These are phyloP conservation scores for Cladosporium oxysporum DNA, from an alignment of 2,329 filamentous ascomycete species.

Conservation along the genomic window DNA sequence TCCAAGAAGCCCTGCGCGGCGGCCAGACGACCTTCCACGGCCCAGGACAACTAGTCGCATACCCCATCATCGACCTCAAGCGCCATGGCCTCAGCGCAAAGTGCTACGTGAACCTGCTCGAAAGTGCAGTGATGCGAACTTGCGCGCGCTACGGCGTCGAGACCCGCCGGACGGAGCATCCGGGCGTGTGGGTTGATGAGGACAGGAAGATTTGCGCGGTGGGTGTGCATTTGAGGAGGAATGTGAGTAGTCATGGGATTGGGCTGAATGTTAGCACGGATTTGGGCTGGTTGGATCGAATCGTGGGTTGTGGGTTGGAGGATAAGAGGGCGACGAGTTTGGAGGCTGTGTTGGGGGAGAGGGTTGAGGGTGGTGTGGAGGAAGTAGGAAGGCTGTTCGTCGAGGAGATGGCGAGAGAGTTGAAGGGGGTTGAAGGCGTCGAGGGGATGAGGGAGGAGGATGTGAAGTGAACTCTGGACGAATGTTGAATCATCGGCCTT, in stretches of 20 bases:
- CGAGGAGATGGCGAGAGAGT: slow-evolving; percentile 37
- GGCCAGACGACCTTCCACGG: slow-evolving; percentile 95
- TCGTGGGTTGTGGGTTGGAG: slow-evolving; percentile 86
- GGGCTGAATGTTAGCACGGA: slow-evolving; percentile 75
- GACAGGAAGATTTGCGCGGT: slow-evolving; percentile 82
- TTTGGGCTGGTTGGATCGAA: slow-evolving; percentile 66
- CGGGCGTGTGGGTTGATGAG: slow-evolving; percentile 71
- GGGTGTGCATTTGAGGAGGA: slow-evolving; percentile 84
- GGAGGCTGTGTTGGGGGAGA: slow-evolving; percentile 56
- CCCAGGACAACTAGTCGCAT: slow-evolving; percentile 89
- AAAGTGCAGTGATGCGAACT: slow-evolving; percentile 70
- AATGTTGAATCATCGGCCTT: not conserved
- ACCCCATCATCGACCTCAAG: slow-evolving; percentile 82
- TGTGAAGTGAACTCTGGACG: not conserved
- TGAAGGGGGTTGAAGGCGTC: slow-evolving; percentile 32
- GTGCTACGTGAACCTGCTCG: slow-evolving; percentile 75
- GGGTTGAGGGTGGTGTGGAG: slow-evolving; percentile 40
- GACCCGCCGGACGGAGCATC: slow-evolving; percentile 69
- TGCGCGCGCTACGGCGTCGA: slow-evolving; percentile 62
- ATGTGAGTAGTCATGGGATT: slow-evolving; percentile 81
- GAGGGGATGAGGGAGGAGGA: slow-evolving; percentile 26
- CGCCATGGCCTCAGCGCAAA: slow-evolving; percentile 68
- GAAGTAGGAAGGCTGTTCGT: slow-evolving; percentile 46
- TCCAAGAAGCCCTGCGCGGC: slow-evolving; percentile 74
- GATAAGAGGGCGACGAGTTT: slow-evolving; percentile 80